Evolutionary conservation across 805 yeast genomes (phyloP), one percentile per base, ranked within the genome.

Genomic region (Starmerella geochares): DNA sequence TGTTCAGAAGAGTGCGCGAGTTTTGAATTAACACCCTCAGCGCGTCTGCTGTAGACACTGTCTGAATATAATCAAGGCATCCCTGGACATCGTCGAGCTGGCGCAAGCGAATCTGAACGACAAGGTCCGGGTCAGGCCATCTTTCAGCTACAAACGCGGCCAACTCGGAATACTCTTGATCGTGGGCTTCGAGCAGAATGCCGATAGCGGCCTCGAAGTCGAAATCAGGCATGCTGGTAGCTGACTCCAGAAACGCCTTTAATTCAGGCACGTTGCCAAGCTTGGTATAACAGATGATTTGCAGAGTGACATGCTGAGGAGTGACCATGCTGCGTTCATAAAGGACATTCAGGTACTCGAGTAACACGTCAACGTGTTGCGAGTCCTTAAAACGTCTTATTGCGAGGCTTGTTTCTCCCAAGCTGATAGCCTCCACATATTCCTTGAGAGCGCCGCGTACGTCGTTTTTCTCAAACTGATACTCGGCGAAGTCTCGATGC

Each of bases 351-450:
- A 87, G 67, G 55, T 82, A 87, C 37, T 70, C 69, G 0, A 86
- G 74, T 58, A 88, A 66, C 52, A 77, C 77, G 25, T 71, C 68
- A 1, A 86, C 83, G 50, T 82, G 81, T 6, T 84, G 78, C 19
- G 86, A 81, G 52, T 82, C 94, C 55, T 83, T 80, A 63, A 81
- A 86, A 58, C 81, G 81, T 38, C 85, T 76, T 17, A 90, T 84
- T 3, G 87, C 78, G 51, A 80, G 84, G 62, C 90, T 83, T 2
- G 87, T 76, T 47, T 79, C 78, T 0, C 79, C 79, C 2, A 73
- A 54, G 25, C 66, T 68, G n/a, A 78, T 61, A 3, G 80, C 75
- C 21, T 70, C 74, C n/a, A 83, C 73, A 59, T 81, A 92, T 54
- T 83, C 81, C n/a, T 74, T 71, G 55, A 86, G 77, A 0, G 97